Conservation (phyloP, 257 asterid genomes). For the Primulina huaijiensis region DNA sequence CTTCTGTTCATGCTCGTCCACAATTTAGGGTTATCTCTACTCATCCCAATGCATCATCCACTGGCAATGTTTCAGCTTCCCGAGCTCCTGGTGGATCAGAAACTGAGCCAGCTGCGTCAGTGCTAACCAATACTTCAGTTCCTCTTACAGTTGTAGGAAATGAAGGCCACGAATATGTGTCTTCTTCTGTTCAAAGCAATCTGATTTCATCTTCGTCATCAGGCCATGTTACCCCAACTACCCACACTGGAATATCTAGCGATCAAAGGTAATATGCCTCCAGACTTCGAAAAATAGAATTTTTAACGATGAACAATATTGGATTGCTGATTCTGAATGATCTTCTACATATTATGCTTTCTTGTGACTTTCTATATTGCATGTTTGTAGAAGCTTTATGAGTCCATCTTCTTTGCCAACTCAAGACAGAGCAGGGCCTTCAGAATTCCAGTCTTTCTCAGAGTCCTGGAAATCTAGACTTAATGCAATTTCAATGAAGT, state of each 20-base stretch:
- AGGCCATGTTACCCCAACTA: conserved; percentile 35
- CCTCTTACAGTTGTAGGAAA: conserved; percentile 23
- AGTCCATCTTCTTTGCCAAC: conserved; percentile 41
- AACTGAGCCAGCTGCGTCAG: too few species aligned
- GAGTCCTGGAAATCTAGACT: conserved; percentile 80
- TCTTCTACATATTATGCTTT: conserved; percentile 4
- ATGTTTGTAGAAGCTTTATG: conserved; percentile 41
- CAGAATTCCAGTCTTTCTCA: conserved; percentile 66
- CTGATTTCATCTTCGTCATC: conserved; percentile 55
- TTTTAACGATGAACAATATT: not conserved
- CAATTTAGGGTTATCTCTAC: conserved; percentile 54
- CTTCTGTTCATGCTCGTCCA: conserved; percentile 55
- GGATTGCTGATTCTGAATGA: not conserved
- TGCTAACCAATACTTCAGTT: not conserved
- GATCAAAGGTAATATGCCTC: conserved; percentile 49
- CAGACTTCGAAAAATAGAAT: conserved; percentile 14
- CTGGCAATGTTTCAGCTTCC: conserved; percentile 30
- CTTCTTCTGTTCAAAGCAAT: conserved; percentile 34
- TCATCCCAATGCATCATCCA: conserved; percentile 48
- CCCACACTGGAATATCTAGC: conserved; percentile 34
- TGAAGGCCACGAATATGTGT: conserved; percentile 30
- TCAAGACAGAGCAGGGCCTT: conserved; percentile 79
- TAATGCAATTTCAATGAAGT: conserved; percentile 78
- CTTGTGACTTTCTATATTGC: conserved; percentile 16
- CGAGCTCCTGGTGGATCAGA: too few species aligned